A percentile compares a stretch with the other conserved stretches of the same genome.
These are phyloP conservation scores for Suhomyces atakaporum DNA, from an alignment of 1,139 yeast genomes.

Conservation along the genomic window DNA sequence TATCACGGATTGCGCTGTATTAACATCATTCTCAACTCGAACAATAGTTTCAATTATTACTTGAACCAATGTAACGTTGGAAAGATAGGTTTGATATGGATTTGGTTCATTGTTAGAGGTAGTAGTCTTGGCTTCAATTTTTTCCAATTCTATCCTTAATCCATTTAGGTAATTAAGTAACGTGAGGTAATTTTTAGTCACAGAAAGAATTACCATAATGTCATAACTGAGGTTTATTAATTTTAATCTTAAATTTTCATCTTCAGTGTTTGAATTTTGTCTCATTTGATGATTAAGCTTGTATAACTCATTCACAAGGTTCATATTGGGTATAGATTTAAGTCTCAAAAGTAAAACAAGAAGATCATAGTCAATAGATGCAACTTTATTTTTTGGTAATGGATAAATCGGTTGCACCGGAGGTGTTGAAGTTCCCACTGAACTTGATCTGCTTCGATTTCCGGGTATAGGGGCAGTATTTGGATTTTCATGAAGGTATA, in stretches of 20 bases:
- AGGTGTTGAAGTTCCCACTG: slow-evolving; percentile 1
- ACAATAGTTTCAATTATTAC: slow-evolving; percentile 20
- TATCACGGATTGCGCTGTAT: slow-evolving; percentile 3
- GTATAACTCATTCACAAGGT: slow-evolving; percentile 41
- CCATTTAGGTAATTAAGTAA: slow-evolving; percentile 31
- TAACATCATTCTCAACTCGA: slow-evolving; percentile 1
- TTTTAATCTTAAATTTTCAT: slow-evolving; percentile 17
- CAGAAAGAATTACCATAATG: slow-evolving; percentile 31
- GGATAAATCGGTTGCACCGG: slow-evolving; percentile 31
- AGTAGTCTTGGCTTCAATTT: background rate
- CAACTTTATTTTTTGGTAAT: slow-evolving; percentile 37
- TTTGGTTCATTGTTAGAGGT: slow-evolving; percentile 1
- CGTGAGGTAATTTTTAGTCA: slow-evolving; percentile 35
- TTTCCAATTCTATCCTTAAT: slow-evolving; percentile 20
- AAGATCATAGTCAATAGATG: slow-evolving; percentile 25
- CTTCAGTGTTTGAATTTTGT: slow-evolving; percentile 17
- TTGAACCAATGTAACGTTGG: slow-evolving; percentile 24
- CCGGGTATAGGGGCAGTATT: slow-evolving; percentile 9
- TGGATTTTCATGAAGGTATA: slow-evolving; percentile 36
- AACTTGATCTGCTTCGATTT: slow-evolving; percentile 5
- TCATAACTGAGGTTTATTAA: slow-evolving; percentile 38
- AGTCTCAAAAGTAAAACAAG: slow-evolving; percentile 37
- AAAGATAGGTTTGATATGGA: slow-evolving; percentile 16
- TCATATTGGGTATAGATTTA: slow-evolving; percentile 40
- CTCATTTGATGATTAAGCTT: slow-evolving; percentile 43